These are phyloP conservation scores for Euphorbia schlechtendalii DNA, from an alignment of 441 rosid species.

Conservation along the genomic window DNA sequence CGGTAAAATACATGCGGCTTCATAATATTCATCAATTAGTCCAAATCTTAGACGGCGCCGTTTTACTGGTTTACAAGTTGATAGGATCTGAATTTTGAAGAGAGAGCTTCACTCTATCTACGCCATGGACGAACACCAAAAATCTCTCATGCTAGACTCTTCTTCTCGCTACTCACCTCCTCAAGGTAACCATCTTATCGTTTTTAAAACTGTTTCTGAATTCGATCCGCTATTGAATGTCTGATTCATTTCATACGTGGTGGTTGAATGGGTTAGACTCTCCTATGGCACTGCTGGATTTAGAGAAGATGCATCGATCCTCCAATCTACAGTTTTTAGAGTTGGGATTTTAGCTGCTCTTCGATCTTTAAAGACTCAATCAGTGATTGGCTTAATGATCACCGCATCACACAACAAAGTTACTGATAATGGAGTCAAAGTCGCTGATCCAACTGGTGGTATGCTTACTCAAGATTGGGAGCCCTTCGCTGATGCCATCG, in stretches of 20 bases:
- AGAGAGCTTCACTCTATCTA: too few species aligned
- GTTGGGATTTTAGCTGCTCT: slow-evolving; percentile 79
- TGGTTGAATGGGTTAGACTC: slow-evolving; percentile 42
- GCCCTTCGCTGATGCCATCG: slow-evolving; percentile 80
- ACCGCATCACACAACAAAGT: slow-evolving; percentile 84
- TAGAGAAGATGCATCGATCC: slow-evolving; percentile 69
- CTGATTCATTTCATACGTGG: background rate
- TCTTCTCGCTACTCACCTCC: slow-evolving; percentile 49
- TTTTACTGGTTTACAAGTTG: too few species aligned
- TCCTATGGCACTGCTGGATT: slow-evolving; percentile 90
- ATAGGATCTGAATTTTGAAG: too few species aligned
- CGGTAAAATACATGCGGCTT: too few species aligned
- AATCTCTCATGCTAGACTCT: slow-evolving; percentile 40
- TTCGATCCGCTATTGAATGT: too few species aligned
- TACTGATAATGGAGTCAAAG: slow-evolving; percentile 78
- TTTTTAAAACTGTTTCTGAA: too few species aligned
- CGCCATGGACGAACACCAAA: slow-evolving; percentile 53
- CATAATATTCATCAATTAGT: too few species aligned
- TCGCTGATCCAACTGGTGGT: slow-evolving; percentile 74
- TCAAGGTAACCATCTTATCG: slow-evolving; percentile 20
- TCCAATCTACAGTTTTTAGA: slow-evolving; percentile 62
- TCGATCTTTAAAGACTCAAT: slow-evolving; percentile 61
- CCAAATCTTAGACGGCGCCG: too few species aligned
- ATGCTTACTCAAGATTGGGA: slow-evolving; percentile 95
- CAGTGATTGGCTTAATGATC: slow-evolving; percentile 77